phyloP scores from a whole-genome alignment of 305 asterid species.

The Ajuga reptans region DNA sequence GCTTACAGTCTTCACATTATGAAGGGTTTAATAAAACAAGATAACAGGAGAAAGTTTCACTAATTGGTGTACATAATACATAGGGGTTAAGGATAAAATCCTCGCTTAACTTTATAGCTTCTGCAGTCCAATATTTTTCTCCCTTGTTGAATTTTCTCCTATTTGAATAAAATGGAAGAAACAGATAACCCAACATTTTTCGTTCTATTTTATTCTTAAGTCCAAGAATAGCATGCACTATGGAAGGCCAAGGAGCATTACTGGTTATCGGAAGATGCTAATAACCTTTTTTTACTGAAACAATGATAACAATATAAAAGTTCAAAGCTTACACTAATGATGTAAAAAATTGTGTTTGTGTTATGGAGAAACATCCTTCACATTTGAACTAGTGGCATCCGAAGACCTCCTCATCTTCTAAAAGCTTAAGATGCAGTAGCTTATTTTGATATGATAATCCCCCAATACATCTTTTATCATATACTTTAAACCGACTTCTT shows the following conservation, averaged over 20 bases:
- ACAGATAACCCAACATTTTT: not conserved
- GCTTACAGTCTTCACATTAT: conserved; percentile 1
- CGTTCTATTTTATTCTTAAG: not conserved
- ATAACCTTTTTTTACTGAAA: not conserved
- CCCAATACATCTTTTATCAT: not conserved
- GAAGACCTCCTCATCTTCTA: not conserved
- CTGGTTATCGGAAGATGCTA: not conserved
- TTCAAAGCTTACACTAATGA: not conserved
- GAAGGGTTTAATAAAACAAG: conserved; percentile 3
- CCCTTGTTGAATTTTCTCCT: not conserved
- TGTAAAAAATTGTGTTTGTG: not conserved
- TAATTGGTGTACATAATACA: not conserved
- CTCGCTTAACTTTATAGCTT: not conserved
- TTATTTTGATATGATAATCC: not conserved
- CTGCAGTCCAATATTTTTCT: not conserved
- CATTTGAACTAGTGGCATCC: not conserved
- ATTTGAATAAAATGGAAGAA: not conserved
- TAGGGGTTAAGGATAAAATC: not conserved
- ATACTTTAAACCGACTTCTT: not conserved
- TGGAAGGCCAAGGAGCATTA: not conserved
- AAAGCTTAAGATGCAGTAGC: not conserved
- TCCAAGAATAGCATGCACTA: not conserved
- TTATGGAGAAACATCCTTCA: not conserved
- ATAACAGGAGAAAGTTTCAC: conserved; percentile 1
- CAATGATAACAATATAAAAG: not conserved